Percentiles rank a stretch among this genome's conserved stretches.
Evolutionary conservation across 1,284 basidiomycete genomes (phyloP).

Genomic region (Ustilago bromivora): DNA sequence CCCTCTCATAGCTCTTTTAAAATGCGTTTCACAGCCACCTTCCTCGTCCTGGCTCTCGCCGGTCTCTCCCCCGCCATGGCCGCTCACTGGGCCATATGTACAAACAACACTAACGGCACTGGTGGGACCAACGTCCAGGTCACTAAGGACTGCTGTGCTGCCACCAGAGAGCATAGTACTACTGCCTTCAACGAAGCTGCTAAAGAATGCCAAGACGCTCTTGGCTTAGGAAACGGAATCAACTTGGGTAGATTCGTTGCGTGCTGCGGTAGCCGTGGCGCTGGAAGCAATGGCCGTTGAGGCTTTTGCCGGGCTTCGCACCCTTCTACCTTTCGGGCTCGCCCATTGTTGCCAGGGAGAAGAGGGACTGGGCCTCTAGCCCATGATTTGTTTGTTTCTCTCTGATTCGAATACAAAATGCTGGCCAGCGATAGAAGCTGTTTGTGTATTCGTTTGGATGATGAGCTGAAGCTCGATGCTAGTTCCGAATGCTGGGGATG

Average conservation of each 20-base stretch:
- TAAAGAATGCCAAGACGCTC: conserved; percentile 11
- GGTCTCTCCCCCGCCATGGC: background rate
- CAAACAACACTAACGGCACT: background rate
- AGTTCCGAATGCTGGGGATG: too few relatives aligned
- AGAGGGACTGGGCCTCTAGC: background rate
- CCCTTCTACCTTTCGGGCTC: background rate
- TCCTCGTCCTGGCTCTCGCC: conserved; percentile 3
- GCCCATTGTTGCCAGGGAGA: background rate
- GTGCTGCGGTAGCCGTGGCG: conserved; percentile 7
- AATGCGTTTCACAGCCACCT: background rate
- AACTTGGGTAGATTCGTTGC: conserved; percentile 7
- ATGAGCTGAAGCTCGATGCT: too few relatives aligned
- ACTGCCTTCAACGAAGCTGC: conserved; percentile 11
- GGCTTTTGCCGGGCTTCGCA: background rate
- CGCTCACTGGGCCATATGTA: conserved; percentile 14
- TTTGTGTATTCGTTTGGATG: too few relatives aligned
- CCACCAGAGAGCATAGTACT: conserved; percentile 5
- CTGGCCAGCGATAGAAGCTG: too few relatives aligned
- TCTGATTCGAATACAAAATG: too few relatives aligned
- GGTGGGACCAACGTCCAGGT: conserved; percentile 5
- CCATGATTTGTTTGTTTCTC: too few relatives aligned
- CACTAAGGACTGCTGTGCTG: conserved; percentile 33
- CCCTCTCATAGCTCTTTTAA: background rate
- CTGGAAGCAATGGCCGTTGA: conserved; percentile 7
- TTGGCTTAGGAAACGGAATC: conserved; percentile 12